phyloP scores from a whole-genome alignment of 495 filamentous ascomycete species.

The Penicilliopsis zonata region DNA sequence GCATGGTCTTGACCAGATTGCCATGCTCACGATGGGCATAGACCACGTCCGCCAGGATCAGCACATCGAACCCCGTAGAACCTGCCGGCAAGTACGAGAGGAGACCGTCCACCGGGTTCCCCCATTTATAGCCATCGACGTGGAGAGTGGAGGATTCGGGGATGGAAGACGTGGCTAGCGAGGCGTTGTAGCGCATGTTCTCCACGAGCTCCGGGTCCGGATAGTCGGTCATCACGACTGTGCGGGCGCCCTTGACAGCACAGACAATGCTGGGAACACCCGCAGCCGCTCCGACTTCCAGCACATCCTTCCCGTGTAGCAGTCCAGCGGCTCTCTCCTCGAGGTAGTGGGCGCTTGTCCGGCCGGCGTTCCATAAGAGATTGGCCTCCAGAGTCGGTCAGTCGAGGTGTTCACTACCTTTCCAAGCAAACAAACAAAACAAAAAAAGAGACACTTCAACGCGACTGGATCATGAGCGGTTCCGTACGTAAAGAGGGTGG shows the following conservation, averaged over 20 bases:
- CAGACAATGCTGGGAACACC: conserved; percentile 74
- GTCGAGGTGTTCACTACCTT: conserved; percentile 2
- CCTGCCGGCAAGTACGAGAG: conserved; percentile 32
- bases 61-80: conserved; percentile 51
- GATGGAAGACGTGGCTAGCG: conserved; percentile 22
- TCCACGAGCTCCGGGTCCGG: conserved; percentile 68
- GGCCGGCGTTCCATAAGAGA: conserved; percentile 81
- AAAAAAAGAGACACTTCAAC: neutral
- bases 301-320: conserved; percentile 49
- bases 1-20: conserved; percentile 60
- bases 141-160: conserved; percentile 26
- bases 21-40: conserved; percentile 80
- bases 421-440: neutral
- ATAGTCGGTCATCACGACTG: conserved; percentile 78
- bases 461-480: conserved; percentile 3
- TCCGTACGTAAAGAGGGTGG: conserved; percentile 73
- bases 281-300: conserved; percentile 85
- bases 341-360: conserved; percentile 63
- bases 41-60: conserved; percentile 79
- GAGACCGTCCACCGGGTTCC: conserved; percentile 40
- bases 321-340: conserved; percentile 46
- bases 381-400: conserved; percentile 47
- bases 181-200: conserved; percentile 65
- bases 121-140: conserved; percentile 72
- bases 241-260: conserved; percentile 53